Percentiles rank a stretch among this genome's conserved stretches.
These are phyloP conservation scores for Tirmania nivea DNA, from an alignment of 495 filamentous ascomycete species.

Conservation along the genomic window DNA sequence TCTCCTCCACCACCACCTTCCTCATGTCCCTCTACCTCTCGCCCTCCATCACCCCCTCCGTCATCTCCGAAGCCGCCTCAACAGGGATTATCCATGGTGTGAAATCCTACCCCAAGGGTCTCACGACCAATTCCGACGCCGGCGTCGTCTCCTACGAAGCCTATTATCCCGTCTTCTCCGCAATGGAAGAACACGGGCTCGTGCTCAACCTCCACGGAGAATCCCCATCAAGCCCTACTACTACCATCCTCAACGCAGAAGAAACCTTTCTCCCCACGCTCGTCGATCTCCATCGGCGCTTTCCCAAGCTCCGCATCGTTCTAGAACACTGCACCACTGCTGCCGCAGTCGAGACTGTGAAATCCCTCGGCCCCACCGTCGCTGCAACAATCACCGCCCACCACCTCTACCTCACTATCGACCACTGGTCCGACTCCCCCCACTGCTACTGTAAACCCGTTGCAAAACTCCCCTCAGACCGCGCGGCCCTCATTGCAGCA, in stretches of 20 bases:
- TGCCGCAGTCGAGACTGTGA: conserved; percentile 59
- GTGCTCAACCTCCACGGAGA: conserved; percentile 42
- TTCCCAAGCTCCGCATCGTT: conserved; percentile 64
- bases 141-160: conserved; percentile 52
- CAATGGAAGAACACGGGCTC: conserved; percentile 48
- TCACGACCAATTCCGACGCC: conserved; percentile 67
- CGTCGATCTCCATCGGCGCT: conserved; percentile 42
- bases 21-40: conserved; percentile 83
- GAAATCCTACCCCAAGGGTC: conserved; percentile 45
- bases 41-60: conserved; percentile 52
- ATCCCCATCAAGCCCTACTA: conserved; percentile 23
- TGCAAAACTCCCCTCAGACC: conserved; percentile 50
- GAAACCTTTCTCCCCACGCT: conserved; percentile 60
- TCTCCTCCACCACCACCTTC: conserved; percentile 54
- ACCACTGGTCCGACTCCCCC: conserved; percentile 52
- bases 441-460: conserved; percentile 79
- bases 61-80: conserved; percentile 48
- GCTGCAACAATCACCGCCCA: conserved; percentile 56
- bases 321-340: conserved; percentile 65
- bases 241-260: conserved; percentile 60
- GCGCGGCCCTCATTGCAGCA: conserved; percentile 50
- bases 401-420: conserved; percentile 56
- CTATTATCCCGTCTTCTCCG: conserved; percentile 58
- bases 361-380: conserved; percentile 51
- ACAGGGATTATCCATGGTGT: conserved; percentile 39